Base-by-base conservation (phyloP, 768 basidiomycete species). In the Mrakia blollopis region DNA sequence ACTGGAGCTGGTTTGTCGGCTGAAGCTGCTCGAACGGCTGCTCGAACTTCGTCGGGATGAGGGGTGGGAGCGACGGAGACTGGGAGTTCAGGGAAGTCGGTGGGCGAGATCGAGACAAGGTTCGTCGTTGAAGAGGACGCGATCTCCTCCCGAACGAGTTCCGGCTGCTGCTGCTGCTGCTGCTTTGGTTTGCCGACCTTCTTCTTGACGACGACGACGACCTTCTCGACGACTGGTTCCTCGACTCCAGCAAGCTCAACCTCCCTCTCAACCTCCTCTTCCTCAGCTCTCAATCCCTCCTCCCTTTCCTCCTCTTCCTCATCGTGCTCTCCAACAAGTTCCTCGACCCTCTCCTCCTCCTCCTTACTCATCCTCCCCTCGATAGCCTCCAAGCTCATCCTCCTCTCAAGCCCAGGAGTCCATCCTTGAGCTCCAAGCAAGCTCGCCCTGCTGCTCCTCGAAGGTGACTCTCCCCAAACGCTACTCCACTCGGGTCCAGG, bases 31-130 rank as follows among this genome's bases (percentile, higher is more conserved):
- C 65, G 65, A 7, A 68, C 65, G n/a, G 65, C 65, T 21, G 65
- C 65, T 68, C 65, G 65, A n/a, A 81, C 83, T 35, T 76, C 74
- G 28, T 79, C 77, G 30, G 78, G 23, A 35, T 79, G 32, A 30
- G 79, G 75, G 10, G 70, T 44, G 30, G 77, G 78, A 41, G 63
- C 73, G 39, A 72, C 71, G 28, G 65, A 32, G 28, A 16, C 52
- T 18, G 62, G 37, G 35, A 37, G 11, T 50, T 52, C 60, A 3
- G 35, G 30, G 32, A 32, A 7, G 35, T 69, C 18, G 39, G 67
- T 2, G n/a, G n/a, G n/a, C n/a, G n/a, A n/a, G n/a, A 18, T 18
- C 47, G 47, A 50, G 68, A 69, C 8, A 14, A 23, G n/a, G 21
- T n/a, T n/a, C 23, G 37, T 30, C 35, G 41, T n/a, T 69, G 68